A percentile compares a stretch with the other conserved stretches of the same genome.
Conservation (phyloP, 441 rosid genomes). For the Raphanus hybrid region DNA sequence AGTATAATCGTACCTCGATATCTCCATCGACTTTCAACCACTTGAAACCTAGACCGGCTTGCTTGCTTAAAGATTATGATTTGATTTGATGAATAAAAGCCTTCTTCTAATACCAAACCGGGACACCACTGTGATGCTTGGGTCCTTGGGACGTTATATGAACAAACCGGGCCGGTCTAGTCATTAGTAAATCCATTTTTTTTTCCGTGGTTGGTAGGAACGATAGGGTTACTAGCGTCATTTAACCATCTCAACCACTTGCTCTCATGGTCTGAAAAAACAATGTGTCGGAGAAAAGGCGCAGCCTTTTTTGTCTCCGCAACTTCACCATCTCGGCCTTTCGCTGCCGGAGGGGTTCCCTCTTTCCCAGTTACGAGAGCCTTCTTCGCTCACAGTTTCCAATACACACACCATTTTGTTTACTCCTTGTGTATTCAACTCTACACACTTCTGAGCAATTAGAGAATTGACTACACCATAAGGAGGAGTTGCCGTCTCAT, state of each 20-base stretch:
- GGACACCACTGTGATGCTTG: too few relatives aligned
- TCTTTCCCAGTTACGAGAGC: constrained; percentile 32
- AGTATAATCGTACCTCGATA: too few relatives aligned
- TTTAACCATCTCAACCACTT: constrained; percentile 36
- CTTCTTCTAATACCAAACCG: too few relatives aligned
- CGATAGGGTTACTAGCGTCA: constrained; percentile 35
- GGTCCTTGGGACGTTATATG: too few relatives aligned
- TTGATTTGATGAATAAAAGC: too few relatives aligned
- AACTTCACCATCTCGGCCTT: constrained; percentile 36
- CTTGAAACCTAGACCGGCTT: too few relatives aligned
- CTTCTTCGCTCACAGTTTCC: constrained; percentile 21
- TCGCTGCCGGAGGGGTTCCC: constrained; percentile 39
- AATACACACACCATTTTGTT: not conserved
- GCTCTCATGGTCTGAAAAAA: constrained; percentile 39
- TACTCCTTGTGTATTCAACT: constrained; percentile 16
- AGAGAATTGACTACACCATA: constrained; percentile 14
- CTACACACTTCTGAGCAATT: constrained; percentile 27
- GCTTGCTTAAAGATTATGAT: too few relatives aligned
- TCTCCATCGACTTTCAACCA: too few relatives aligned
- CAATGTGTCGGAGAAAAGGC: constrained; percentile 42
- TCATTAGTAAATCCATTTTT: too few relatives aligned
- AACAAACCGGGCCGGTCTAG: too few relatives aligned
- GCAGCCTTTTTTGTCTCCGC: constrained; percentile 35
- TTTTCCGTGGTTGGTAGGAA: constrained; percentile 20
- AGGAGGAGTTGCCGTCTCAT: constrained; percentile 30